Percentiles rank a stretch among this genome's conserved stretches.
These are phyloP conservation scores for Trifolium fragiferum DNA, from an alignment of 306 rosid species.

Conservation along the genomic window DNA sequence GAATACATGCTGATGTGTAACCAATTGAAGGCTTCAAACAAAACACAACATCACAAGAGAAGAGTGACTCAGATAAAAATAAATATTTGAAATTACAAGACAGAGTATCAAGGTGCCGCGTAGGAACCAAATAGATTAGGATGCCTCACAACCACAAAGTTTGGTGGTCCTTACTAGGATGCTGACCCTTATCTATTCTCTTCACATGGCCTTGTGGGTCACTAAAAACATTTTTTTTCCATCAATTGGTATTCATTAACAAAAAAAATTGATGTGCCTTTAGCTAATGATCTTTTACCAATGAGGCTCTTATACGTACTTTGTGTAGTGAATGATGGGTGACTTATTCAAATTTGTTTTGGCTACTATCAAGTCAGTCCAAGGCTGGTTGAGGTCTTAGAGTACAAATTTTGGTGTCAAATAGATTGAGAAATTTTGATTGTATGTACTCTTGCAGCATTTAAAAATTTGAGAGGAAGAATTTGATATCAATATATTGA, in stretches of 20 bases:
- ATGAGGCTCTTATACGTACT: conserved; percentile 2
- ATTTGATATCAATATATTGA: too few relatives aligned
- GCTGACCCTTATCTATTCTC: conserved; percentile 39
- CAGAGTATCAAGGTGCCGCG: conserved; percentile 17
- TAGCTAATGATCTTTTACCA: neutral
- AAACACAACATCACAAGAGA: neutral
- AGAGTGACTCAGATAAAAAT: too few relatives aligned
- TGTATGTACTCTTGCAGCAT: too few relatives aligned
- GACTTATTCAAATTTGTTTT: conserved; percentile 39
- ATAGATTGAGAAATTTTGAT: too few relatives aligned
- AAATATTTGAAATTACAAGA: neutral
- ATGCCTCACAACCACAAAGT: conserved; percentile 44
- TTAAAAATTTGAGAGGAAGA: too few relatives aligned
- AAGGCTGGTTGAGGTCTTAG: neutral
- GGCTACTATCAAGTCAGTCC: neutral
- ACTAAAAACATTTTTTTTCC: neutral
- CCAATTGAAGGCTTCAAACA: neutral
- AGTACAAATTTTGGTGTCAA: too few relatives aligned
- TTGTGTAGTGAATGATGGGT: neutral
- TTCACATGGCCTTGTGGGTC: conserved; percentile 45
- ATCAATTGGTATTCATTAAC: conserved; percentile 19
- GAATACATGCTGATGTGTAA: neutral
- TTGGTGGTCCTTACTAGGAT: conserved; percentile 36
- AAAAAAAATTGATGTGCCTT: conserved; percentile 26
- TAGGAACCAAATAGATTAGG: conserved; percentile 45